phyloP scores from a whole-genome alignment of 1,284 basidiomycete genomes.

The Naganishia albida region DNA sequence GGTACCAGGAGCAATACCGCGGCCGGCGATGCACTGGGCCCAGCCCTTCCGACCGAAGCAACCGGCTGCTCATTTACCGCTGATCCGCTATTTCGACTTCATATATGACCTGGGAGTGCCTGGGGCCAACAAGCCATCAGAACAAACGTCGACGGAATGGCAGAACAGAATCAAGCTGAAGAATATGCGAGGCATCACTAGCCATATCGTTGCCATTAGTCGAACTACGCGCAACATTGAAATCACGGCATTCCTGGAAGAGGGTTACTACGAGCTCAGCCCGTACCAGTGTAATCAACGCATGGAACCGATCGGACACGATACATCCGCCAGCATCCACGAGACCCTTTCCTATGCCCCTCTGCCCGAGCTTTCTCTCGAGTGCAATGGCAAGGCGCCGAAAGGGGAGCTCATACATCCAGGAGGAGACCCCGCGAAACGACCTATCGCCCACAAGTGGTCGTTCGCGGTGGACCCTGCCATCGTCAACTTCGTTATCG shows the following conservation, averaged over 20 bases:
- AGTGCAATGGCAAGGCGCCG: conserved; percentile 18
- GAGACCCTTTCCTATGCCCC: conserved; percentile 19
- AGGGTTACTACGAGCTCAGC: conserved; percentile 28
- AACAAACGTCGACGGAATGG: conserved; percentile 5
- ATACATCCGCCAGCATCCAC: not conserved
- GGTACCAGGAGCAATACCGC: conserved; percentile 26
- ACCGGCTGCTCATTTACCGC: conserved; percentile 37
- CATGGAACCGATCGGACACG: conserved; percentile 12
- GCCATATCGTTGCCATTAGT: conserved; percentile 46
- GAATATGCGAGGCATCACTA: conserved; percentile 48
- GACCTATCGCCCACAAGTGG: conserved; percentile 28
- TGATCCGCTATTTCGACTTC: conserved; percentile 42
- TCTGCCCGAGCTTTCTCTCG: conserved; percentile 26
- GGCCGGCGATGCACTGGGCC: conserved; percentile 22
- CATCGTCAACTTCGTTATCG: conserved; percentile 10
- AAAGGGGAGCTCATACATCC: conserved; percentile 29
- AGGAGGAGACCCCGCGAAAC: conserved; percentile 17
- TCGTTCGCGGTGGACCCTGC: conserved; percentile 15
- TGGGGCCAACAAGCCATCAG: not conserved
- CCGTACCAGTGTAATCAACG: not conserved
- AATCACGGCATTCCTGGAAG: conserved; percentile 45
- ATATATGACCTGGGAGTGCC: conserved; percentile 32
- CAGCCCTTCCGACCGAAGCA: conserved; percentile 24
- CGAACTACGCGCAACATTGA: conserved; percentile 44
- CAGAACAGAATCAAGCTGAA: conserved; percentile 42